Conservation (phyloP, 2,329 filamentous ascomycete species). For the Phoma sp. region DNA sequence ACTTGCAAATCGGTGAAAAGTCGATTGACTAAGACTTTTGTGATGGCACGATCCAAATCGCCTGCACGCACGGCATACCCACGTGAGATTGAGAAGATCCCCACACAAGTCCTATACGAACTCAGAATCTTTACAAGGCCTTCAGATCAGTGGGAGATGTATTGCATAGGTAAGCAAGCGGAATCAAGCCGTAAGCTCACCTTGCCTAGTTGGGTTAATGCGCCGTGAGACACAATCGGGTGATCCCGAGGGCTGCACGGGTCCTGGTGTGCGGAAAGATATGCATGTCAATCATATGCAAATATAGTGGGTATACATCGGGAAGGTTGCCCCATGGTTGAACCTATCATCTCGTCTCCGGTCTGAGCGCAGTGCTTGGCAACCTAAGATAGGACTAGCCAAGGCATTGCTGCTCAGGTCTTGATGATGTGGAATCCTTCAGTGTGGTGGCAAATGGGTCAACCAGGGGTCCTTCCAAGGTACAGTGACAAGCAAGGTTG, state of each 20-base stretch:
- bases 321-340: not conserved
- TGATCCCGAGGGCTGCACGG: not conserved
- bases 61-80: not conserved
- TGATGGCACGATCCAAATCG: not conserved
- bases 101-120: not conserved
- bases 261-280: not conserved
- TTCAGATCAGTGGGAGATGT: not conserved
- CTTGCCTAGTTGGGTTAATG: not conserved
- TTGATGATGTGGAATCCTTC: not conserved
- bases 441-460: constrained; percentile 1
- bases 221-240: constrained; percentile 2
- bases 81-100: not conserved
- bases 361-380: not conserved
- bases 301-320: not conserved
- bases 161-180: constrained; percentile 4
- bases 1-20: not conserved
- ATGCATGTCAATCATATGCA: not conserved
- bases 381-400: not conserved
- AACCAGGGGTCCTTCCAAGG: not conserved
- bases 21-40: not conserved
- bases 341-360: not conserved
- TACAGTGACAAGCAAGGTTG: not conserved
- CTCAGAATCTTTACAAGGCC: not conserved
- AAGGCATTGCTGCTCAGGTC: not conserved
- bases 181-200: constrained; percentile 1